Conservation (phyloP, 2,329 filamentous ascomycete species). For the Exophiala spinifera region DNA sequence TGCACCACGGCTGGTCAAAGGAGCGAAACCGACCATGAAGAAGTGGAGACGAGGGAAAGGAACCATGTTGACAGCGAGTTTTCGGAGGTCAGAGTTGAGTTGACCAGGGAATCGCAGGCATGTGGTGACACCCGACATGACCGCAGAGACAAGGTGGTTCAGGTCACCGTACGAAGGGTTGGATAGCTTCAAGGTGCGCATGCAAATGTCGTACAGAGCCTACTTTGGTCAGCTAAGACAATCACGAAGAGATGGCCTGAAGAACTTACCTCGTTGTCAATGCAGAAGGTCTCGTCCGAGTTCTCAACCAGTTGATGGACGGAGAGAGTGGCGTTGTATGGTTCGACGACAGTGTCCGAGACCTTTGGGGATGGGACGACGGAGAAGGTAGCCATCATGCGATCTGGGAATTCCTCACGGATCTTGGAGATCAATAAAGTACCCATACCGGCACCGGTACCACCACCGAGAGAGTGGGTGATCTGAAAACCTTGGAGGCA, state of each 20-base stretch:
- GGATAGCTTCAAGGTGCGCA: conserved; percentile 97
- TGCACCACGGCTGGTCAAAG: conserved; percentile 87
- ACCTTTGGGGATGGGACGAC: conserved; percentile 99
- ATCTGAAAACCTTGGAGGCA: conserved; percentile 99
- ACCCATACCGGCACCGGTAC: conserved; percentile 99
- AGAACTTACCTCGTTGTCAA: conserved; percentile 81
- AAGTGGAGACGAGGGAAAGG: conserved; percentile 99
- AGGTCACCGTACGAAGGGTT: conserved; percentile 98
- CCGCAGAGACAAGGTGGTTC: conserved; percentile 98
- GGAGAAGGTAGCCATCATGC: conserved; percentile 99
- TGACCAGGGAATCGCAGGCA: conserved; percentile 99
- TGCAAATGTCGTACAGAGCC: conserved; percentile 99
- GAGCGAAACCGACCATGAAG: conserved; percentile 99
- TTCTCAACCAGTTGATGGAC: conserved; percentile 99
- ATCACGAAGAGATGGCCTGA: neutral
- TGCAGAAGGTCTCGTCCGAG: conserved; percentile 99
- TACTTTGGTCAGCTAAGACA: conserved; percentile 32
- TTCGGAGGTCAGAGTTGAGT: conserved; percentile 99
- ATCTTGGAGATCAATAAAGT: conserved; percentile 99
- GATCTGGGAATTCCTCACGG: conserved; percentile 99
- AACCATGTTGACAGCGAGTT: conserved; percentile 99
- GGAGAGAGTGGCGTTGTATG: conserved; percentile 98
- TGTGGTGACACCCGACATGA: conserved; percentile 99
- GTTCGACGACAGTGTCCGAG: conserved; percentile 98
- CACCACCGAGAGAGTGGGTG: conserved; percentile 99